Conservation (phyloP, 192 early-diverging fungal genomes). For the Umbelopsis sp. region DNA sequence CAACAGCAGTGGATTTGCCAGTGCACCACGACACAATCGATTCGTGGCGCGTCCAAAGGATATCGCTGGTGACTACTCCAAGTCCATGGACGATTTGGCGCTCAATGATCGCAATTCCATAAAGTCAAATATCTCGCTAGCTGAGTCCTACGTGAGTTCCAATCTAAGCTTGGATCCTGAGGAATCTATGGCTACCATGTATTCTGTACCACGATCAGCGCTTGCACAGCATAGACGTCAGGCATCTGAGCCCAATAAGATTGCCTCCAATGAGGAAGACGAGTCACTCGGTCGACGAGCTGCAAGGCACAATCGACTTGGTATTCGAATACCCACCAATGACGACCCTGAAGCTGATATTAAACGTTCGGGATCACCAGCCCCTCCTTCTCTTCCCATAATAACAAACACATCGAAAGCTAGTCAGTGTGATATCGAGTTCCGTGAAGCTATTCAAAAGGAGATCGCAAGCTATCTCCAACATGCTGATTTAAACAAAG, state of each 20-base stretch:
- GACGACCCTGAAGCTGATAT: neutral
- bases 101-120: constrained; percentile 23
- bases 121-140: constrained; percentile 17
- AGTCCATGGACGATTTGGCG: constrained; percentile 8
- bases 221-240: constrained; percentile 11
- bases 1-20: constrained; percentile 27
- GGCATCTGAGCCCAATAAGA: constrained; percentile 9
- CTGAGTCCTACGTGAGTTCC: constrained; percentile 23
- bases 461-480: constrained; percentile 35
- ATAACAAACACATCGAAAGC: neutral
- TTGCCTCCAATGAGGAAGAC: neutral
- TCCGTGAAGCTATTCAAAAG: constrained; percentile 12
- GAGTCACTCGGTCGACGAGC: constrained; percentile 20
- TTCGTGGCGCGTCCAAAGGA: neutral
- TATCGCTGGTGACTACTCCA: constrained; percentile 10
- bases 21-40: constrained; percentile 4
- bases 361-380: neutral
- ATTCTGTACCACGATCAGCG: neutral
- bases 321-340: constrained; percentile 13
- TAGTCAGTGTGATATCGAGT: neutral
- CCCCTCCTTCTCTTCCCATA: neutral
- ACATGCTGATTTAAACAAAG: constrained; percentile 29
- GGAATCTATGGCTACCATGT: constrained; percentile 17
- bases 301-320: constrained; percentile 21
- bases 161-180: constrained; percentile 23